Base-by-base conservation (phyloP, 164 flowering plant species). In the Akebia trifoliata region DNA sequence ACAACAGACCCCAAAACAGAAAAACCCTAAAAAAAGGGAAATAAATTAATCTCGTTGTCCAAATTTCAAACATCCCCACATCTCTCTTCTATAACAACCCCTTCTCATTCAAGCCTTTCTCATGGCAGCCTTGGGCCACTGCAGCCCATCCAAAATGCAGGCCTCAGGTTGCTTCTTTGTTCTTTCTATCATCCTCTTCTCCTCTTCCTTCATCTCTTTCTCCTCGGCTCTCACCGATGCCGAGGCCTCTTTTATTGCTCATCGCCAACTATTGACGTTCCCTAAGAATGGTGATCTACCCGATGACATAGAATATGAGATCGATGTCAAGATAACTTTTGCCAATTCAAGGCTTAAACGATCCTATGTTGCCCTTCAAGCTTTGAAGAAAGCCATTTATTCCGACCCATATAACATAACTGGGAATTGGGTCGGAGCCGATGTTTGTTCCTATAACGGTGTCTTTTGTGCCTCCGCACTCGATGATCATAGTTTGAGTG, bases 361-460 rank as follows among this genome's bases (percentile, higher is more conserved):
- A 26, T 92, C 95, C 6, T 81, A 81, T 45, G 48, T 72, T 35
- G 95, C 80, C 24, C 79, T 90, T 11, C 85, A 82, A 24, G 83
- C 86, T 25, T 82, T 75, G 85, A 90, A 87, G 47, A 58, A 71
- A 18, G 84, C 88, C n/a, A 71, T 90, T 0, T 79, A 70, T 40
- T 89, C 92, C 0, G 97, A 89, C 56, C 97, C 97, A 0, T 56
- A 14, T 5, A 74, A 79, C 49, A 64, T 70, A 11, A 86, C 87
- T 0, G 69, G 60, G 18, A 80, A 85, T 30, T 87, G 97, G 97
- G 78, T 51, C 11, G 92, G 95, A 0, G 62, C 77, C 0, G 51
- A 90, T 35, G 85, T 86, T 1, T 89, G 97, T 30, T 28, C 75
- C 30, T 89, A 89, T 60, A 71, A 59, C 0, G 92, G 94, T 0